Base-by-base conservation (phyloP, 2,329 filamentous ascomycete species). In the Penicillium sp. region DNA sequence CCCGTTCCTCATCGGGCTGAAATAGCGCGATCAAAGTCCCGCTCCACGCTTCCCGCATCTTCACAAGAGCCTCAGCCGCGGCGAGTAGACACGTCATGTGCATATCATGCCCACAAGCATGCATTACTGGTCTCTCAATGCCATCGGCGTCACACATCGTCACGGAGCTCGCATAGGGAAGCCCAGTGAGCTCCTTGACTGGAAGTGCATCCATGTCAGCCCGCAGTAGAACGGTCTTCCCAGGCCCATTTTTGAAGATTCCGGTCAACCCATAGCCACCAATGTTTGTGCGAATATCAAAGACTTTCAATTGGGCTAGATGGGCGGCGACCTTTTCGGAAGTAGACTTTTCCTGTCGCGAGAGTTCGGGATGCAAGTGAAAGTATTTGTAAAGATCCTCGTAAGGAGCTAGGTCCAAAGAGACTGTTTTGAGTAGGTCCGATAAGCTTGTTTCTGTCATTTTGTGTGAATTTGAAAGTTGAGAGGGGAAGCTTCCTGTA, bases 1-100 rank as follows among this genome's bases (percentile, higher is more conserved):
- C 82, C 1, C 78, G 73, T 64, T 88, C 85, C 62, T 88, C 85
- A 1, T 80, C 78, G 0, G 85, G 84, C 58, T 88, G 86, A 63
- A 88, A 88, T 2, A 82, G 66, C 6, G 84, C 64, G 4, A 88
- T 68, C 18, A 88, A 58, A 0, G 82, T 87, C 0, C 85, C 85
- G 8, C 64, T 71, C 84, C 85, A 88, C 0, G 54, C 28, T 0
- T 73, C 57, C n/a, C 66, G 71, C 0, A 69, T 63, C 0, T 64
- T 65, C 1, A 74, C 65, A 0, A 88, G 69, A 0, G 72, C 71
- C 44, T 80, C 73, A 0, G 78, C 75, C 0, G 79, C 78, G 0
- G 75, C 80, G 0, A 84, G 71, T 0, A 83, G 66, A 47, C 72
- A 72, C 0, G 80, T 79, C 39, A 82, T 78, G 58, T 83, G 81